A percentile compares a stretch with the other conserved stretches of the same genome.
Evolutionary conservation across 768 basidiomycete species (phyloP).

Genomic region (Pulveroboletus sp.): DNA sequence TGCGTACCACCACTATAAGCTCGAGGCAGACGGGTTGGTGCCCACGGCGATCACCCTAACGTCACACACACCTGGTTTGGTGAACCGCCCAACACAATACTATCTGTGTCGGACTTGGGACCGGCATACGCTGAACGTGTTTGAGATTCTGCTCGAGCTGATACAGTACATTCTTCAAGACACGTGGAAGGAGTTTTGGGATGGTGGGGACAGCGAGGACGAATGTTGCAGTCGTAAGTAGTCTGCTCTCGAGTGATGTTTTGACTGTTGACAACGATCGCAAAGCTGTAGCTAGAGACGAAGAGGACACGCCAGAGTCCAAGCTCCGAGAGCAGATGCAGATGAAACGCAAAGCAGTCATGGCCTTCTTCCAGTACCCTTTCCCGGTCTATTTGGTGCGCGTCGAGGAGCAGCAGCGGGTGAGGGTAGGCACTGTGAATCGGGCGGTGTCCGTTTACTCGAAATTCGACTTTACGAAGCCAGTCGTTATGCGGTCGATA

Average conservation of each 20-base stretch:
- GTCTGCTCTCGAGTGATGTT: too few species aligned
- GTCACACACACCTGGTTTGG: neutral
- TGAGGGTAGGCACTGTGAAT: slow-evolving; percentile 15
- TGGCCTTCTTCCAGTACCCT: slow-evolving; percentile 9
- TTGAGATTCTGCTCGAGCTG: slow-evolving; percentile 17
- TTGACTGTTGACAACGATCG: neutral
- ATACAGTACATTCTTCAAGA: slow-evolving; percentile 13
- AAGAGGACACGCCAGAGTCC: neutral
- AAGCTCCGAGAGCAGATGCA: slow-evolving; percentile 12
- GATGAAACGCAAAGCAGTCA: slow-evolving; percentile 17
- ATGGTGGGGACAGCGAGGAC: neutral
- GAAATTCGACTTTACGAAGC: slow-evolving; percentile 16
- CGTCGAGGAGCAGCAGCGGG: slow-evolving; percentile 9
- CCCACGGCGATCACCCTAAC: slow-evolving; percentile 5
- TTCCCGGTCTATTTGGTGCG: slow-evolving; percentile 21
- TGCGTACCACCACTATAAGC: slow-evolving; percentile 4
- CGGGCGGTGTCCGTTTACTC: slow-evolving; percentile 13
- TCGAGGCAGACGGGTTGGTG: slow-evolving; percentile 11
- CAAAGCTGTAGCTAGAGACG: slow-evolving; percentile 1
- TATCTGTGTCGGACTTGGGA: slow-evolving; percentile 24
- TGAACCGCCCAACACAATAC: slow-evolving; percentile 6
- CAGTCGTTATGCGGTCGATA: slow-evolving; percentile 14
- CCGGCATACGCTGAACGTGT: slow-evolving; percentile 10
- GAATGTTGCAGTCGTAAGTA: slow-evolving; percentile 4
- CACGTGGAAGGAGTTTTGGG: neutral